Evolutionary conservation across 805 yeast genomes (phyloP), one percentile per base, ranked within the genome.

Genomic region (Candida tibetensis): DNA sequence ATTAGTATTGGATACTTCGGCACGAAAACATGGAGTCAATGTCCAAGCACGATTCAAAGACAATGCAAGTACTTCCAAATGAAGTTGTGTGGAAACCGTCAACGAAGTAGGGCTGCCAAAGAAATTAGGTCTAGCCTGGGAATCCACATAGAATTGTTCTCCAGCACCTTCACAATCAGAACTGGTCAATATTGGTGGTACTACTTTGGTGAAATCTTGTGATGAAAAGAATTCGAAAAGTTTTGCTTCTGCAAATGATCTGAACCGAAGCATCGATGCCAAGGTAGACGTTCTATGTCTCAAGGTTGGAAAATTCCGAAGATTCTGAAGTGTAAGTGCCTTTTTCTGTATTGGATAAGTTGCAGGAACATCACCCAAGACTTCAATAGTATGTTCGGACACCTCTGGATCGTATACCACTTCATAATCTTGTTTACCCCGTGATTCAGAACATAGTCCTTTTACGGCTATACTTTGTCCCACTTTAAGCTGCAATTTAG

Each of bases 161-260:
- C 98, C 98, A 3, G 95, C 97, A 13, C 99, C 98, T 64, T 93
- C 99, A 57, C 98, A 91, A 58, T 93, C 99, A 1, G 95, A 79
- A 8, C 86, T 71, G 0, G 99, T 93, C 16, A 91, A 64, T 9
- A 91, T 51, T 5, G 99, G 99, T 3, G 98, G 95, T 17, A 81
- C 70, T 0, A 86, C 88, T 63, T 87, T 90, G 10, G 71, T 62
- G 47, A 86, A 88, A 10, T 74, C 74, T 14, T 72, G 49, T 0
- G 53, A 39, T 14, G 68, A 62, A 57, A 87, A 86, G 49, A 77
- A 86, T 2, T 64, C 64, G 28, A 71, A 61, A 5, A 89, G 49
- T 21, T 67, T 58, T 1, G 64, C 46, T 47, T 87, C 88, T 1
- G 85, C 67, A 32, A 65, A 66, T 0, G 96, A 85, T 48, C 98